phyloP scores from a whole-genome alignment of 192 early-diverging fungal genomes.

The Coemansia sp. region DNA sequence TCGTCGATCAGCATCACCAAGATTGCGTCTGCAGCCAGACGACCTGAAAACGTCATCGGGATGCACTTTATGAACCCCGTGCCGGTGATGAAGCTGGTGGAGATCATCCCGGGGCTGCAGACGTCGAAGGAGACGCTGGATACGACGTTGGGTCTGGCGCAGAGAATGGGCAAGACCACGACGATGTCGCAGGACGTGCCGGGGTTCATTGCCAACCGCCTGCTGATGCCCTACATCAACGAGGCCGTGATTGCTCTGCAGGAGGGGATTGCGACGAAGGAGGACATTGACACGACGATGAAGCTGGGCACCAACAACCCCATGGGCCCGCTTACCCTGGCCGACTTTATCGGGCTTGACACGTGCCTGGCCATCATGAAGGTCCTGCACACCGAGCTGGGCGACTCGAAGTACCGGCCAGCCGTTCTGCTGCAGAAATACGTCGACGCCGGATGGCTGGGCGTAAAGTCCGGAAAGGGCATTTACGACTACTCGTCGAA shows the following conservation, averaged over 20 bases:
- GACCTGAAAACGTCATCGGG: slow-evolving; percentile 70
- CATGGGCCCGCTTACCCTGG: slow-evolving; percentile 96
- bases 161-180: slow-evolving; percentile 90
- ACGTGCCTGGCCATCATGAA: slow-evolving; percentile 97
- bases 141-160: slow-evolving; percentile 72
- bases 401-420: slow-evolving; percentile 95
- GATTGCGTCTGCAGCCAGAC: slow-evolving; percentile 85
- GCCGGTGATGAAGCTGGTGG: slow-evolving; percentile 94
- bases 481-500: slow-evolving; percentile 76
- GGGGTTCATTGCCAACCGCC: slow-evolving; percentile 94
- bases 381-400: slow-evolving; percentile 84
- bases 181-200: slow-evolving; percentile 86
- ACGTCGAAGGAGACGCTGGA: slow-evolving; percentile 70
- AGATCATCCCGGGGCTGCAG: slow-evolving; percentile 92
- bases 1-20: slow-evolving; percentile 95
- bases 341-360: slow-evolving; percentile 97
- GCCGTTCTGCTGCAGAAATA: slow-evolving; percentile 86
- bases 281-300: slow-evolving; percentile 99
- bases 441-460: slow-evolving; percentile 95
- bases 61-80: slow-evolving; percentile 99
- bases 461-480: slow-evolving; percentile 85
- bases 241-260: slow-evolving; percentile 87
- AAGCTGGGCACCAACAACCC: slow-evolving; percentile 95
- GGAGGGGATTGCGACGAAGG: slow-evolving; percentile 80
- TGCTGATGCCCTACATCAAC: slow-evolving; percentile 99